Conservation (phyloP, 352 stramenopile genomes). For the Phytopythium ostracodes region DNA sequence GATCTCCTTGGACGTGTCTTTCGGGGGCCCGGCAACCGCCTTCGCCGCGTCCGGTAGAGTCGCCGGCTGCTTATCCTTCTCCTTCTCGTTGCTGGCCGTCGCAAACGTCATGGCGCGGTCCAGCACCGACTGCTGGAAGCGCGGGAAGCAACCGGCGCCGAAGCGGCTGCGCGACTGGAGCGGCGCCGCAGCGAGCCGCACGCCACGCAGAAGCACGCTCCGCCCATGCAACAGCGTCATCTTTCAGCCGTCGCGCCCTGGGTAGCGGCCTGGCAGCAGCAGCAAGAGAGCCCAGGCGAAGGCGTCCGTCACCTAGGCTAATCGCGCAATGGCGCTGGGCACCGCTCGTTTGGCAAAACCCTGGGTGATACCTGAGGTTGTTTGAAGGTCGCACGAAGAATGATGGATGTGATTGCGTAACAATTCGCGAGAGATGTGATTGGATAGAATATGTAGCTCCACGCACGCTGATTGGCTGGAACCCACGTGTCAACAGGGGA, state of each 20-base stretch:
- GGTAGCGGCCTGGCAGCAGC: neutral
- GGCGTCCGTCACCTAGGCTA: neutral
- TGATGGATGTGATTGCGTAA: slow-evolving; percentile 3
- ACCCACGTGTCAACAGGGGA: neutral
- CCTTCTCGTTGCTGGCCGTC: slow-evolving; percentile 21
- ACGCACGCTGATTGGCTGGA: slow-evolving; percentile 7
- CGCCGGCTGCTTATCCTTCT: slow-evolving; percentile 14
- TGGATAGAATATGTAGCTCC: neutral
- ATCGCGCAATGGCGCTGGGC: neutral
- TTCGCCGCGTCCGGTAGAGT: neutral
- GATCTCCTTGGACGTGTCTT: slow-evolving; percentile 52
- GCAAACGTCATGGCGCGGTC: slow-evolving; percentile 25
- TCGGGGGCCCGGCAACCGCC: slow-evolving; percentile 3
- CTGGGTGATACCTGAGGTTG: neutral
- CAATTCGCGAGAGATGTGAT: neutral
- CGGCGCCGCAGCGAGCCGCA: slow-evolving; percentile 21
- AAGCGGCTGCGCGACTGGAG: slow-evolving; percentile 4
- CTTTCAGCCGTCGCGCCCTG: neutral
- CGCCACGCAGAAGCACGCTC: slow-evolving; percentile 34
- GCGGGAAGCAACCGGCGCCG: slow-evolving; percentile 4
- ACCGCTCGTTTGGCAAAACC: neutral
- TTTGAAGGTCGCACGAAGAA: slow-evolving; percentile 5
- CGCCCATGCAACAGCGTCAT: slow-evolving; percentile 42
- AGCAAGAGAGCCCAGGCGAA: neutral
- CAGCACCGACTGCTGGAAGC: slow-evolving; percentile 15